phyloP scores from a whole-genome alignment of 179 eudicot species.

The Patellifolia procumbens region DNA sequence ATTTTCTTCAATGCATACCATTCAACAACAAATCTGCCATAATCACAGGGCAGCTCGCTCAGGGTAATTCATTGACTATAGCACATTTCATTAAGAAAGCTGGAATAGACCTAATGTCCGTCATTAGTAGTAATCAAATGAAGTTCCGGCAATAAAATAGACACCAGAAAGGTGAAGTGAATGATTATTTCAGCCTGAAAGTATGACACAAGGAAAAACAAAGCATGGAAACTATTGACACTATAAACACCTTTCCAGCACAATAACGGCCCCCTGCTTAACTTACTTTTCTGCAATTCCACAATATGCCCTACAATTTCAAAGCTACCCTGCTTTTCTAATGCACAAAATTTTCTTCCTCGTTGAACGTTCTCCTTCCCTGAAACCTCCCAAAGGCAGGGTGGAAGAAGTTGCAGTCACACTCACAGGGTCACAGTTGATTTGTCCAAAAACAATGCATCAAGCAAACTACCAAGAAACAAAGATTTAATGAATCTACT shows the following conservation, averaged over 20 bases:
- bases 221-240: neutral
- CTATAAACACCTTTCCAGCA: neutral
- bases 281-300: neutral
- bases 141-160: neutral
- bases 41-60: neutral
- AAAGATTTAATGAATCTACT: neutral
- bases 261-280: neutral
- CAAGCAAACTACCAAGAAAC: constrained; percentile 11
- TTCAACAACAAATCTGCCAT: neutral
- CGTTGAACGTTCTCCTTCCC: neutral
- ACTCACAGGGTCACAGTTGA: neutral
- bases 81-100: neutral
- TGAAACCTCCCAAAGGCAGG: neutral
- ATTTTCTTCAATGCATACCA: neutral
- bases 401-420: neutral
- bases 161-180: neutral
- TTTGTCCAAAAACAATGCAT: constrained; percentile 16
- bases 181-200: neutral
- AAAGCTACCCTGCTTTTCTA: neutral
- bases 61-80: neutral
- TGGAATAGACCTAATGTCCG: neutral
- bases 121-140: neutral
- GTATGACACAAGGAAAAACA: neutral
- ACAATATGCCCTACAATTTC: neutral
- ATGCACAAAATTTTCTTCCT: neutral